Evolutionary conservation across 768 basidiomycete species (phyloP), one percentile per base, ranked within the genome.

Genomic region (Myochromella boudieri): DNA sequence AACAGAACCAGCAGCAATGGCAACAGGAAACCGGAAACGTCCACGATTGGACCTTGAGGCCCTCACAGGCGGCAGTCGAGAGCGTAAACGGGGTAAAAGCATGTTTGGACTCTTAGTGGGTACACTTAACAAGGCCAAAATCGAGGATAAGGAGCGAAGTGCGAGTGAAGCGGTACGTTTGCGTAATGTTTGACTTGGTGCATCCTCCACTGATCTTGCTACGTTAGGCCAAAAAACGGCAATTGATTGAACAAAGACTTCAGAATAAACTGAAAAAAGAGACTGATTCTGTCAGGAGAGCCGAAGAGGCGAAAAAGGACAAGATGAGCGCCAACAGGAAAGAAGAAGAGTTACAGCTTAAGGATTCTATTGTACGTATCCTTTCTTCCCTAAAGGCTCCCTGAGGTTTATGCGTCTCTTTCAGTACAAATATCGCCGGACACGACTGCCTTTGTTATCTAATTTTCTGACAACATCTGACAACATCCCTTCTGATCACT

Each of bases 221-320:
- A 37, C n/a, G 46, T 29, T 56, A 91, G 88, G 89, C 88, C 1
- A 90, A 87, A 73, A 91, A 91, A 68, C 75, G 89, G 54, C 87
- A 88, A 55, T 60, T 86, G 61, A 86, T 87, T 62, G 89, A 92
- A 63, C 84, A 88, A 64, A 83, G 87, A 71, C 76, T 92, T 71
- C 88, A 91, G 74, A 76, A 75, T 71, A 91, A 89, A 70, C 77
- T 92, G 53, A 77, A 80, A 63, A 86, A 84, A 76, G 90, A 92
- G 66, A 88, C 85, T 75, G 88, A 88, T 67, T 76, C 84, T 73
- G 87, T 91, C 69, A 81, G 88, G 64, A 77, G 84, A 65, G 83
- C 85, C 56, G 89, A 90, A 74, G 88, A 91, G 68, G 85, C 84
- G 50, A 90, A 90, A 69, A 87, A 87, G 65, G 87, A 89, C 68